Evolutionary conservation across 2,329 filamentous ascomycete genomes (phyloP).

Genomic region (Pseudogymnoascus sp.): DNA sequence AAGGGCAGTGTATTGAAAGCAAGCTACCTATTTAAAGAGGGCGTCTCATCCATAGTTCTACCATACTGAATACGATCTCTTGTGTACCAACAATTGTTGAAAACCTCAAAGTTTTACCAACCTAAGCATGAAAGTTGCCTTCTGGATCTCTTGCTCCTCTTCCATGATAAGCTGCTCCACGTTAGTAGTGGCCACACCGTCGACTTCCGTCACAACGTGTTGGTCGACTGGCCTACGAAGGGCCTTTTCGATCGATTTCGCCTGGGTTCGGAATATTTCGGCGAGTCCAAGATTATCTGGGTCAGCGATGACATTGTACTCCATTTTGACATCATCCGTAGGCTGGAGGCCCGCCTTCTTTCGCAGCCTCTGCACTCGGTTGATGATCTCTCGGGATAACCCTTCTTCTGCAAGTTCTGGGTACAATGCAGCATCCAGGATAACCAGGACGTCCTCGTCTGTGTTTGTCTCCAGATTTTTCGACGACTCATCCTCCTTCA

Average conservation of each 20-base stretch:
- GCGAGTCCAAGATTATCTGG: conserved; percentile 67
- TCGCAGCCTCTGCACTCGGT: conserved; percentile 81
- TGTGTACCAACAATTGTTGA: background rate
- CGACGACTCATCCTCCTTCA: conserved; percentile 63
- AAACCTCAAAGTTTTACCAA: conserved; percentile 58
- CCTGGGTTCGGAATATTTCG: conserved; percentile 60
- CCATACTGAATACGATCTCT: conserved; percentile 5
- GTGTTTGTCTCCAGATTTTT: conserved; percentile 78
- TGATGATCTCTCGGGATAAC: conserved; percentile 82
- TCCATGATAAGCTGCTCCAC: conserved; percentile 60
- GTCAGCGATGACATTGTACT: conserved; percentile 74
- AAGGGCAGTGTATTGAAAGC: background rate
- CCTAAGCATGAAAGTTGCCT: conserved; percentile 69
- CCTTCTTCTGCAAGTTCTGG: conserved; percentile 83
- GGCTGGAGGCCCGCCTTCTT: conserved; percentile 88
- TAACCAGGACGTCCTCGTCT: conserved; percentile 80
- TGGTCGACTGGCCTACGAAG: conserved; percentile 69
- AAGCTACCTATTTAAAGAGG: background rate
- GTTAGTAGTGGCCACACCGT: conserved; percentile 40
- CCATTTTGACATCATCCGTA: conserved; percentile 93
- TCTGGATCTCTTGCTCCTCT: conserved; percentile 79
- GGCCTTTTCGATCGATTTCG: conserved; percentile 63
- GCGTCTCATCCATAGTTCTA: conserved; percentile 1
- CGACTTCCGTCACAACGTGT: conserved; percentile 50
- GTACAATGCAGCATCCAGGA: conserved; percentile 76